Evolutionary conservation across 1,284 basidiomycete genomes (phyloP).

Genomic region (Ceratobasidium sp.): DNA sequence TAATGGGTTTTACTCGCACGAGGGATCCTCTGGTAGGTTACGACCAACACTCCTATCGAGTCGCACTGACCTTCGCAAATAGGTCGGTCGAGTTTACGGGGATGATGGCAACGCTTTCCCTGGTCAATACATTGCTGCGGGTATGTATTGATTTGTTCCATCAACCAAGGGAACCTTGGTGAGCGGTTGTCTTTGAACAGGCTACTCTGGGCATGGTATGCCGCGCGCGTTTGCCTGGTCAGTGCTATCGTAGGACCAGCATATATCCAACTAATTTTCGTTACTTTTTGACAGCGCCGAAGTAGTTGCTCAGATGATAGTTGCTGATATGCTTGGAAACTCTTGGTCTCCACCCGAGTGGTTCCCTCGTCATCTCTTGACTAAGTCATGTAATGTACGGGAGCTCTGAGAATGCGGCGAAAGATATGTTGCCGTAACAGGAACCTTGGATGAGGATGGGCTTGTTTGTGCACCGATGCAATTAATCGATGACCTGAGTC

Average conservation of each 20-base stretch:
- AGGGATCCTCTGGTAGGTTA: conserved; percentile 76
- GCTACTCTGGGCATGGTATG: conserved; percentile 62
- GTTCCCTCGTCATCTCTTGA: conserved; percentile 63
- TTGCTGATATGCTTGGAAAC: conserved; percentile 63
- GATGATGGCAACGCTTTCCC: conserved; percentile 50
- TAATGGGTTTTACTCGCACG: conserved; percentile 80
- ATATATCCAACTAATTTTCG: conserved; percentile 23
- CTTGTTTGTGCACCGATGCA: too few species aligned
- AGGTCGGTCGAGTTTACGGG: conserved; percentile 76
- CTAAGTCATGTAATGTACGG: not conserved
- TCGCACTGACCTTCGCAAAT: not conserved
- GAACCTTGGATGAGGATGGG: too few species aligned
- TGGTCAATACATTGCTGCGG: conserved; percentile 81
- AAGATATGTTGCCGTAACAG: too few species aligned
- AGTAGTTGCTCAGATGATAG: conserved; percentile 73
- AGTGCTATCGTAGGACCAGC: conserved; percentile 50
- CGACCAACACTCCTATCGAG: not conserved
- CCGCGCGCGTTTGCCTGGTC: conserved; percentile 80
- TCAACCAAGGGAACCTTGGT: not conserved
- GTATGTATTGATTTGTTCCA: conserved; percentile 80
- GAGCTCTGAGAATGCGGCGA: not conserved
- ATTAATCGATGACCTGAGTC: too few species aligned
- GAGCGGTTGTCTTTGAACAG: not conserved
- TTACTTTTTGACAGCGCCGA: conserved; percentile 67
- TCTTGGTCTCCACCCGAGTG: conserved; percentile 70